Percentiles rank a stretch among this genome's conserved stretches.
These are phyloP conservation scores for Grammothele lineata DNA, from an alignment of 768 basidiomycete species.

Conservation along the genomic window DNA sequence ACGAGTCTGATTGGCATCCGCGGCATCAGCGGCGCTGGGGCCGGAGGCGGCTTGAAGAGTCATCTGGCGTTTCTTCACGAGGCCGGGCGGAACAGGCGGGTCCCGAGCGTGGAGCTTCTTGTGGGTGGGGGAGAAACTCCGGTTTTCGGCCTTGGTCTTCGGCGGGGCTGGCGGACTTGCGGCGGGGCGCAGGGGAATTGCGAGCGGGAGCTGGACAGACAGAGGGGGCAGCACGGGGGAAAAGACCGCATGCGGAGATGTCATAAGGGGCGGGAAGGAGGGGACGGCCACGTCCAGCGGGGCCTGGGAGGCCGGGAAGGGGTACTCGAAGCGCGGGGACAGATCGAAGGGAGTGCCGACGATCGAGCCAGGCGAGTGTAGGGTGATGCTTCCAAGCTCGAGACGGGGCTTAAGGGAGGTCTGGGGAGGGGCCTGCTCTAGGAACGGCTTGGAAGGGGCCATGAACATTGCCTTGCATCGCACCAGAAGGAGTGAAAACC, in stretches of 20 bases:
- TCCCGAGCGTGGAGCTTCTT: slow-evolving; percentile 16
- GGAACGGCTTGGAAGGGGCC: no score
- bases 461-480: no score
- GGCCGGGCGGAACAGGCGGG: slow-evolving; percentile 20
- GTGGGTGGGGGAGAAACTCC: slow-evolving; percentile 22
- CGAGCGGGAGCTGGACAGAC: not conserved
- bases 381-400: slow-evolving; percentile 18
- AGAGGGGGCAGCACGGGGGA: slow-evolving; percentile 1
- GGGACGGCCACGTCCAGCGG: slow-evolving; percentile 2
- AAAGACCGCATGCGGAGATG: not conserved
- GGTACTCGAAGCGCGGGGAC: slow-evolving; percentile 31
- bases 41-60: not conserved
- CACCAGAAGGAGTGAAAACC: not conserved
- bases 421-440: no score
- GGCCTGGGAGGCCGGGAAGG: slow-evolving; percentile 19
- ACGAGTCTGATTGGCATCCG: not conserved
- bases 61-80: slow-evolving; percentile 13
- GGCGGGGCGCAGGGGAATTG: not conserved
- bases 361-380: slow-evolving; percentile 30
- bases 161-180: not conserved
- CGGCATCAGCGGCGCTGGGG: not conserved
- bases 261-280: not conserved
- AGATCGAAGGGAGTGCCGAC: slow-evolving; percentile 30
- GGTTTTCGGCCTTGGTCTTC: slow-evolving; percentile 2
- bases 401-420: slow-evolving; percentile 16